Evolutionary conservation across 2,329 filamentous ascomycete species (phyloP), one percentile per base, ranked within the genome.

Genomic region (Xylariaceae sp.): DNA sequence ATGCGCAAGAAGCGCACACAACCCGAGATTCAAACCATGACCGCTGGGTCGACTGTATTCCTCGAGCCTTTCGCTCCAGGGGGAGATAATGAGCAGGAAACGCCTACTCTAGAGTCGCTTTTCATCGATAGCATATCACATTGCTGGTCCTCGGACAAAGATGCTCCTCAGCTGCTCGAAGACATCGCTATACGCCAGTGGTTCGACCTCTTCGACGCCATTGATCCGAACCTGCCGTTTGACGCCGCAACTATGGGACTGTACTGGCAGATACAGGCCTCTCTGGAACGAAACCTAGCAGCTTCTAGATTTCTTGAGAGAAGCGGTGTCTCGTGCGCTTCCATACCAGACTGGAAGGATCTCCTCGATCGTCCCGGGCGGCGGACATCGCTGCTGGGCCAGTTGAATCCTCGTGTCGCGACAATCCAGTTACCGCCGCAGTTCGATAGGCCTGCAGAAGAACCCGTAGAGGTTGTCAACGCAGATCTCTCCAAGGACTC

Each of bases 271-370:
- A 52, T 57, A 3, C 50, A 60, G 16, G 50, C 50, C 28, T 58
- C 54, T 6, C 52, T 69, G 2, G 66, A 69, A 44, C 52, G 59
- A 17, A 70, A 69, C 35, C 41, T 63, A 8, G 56, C 57, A 34
- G 46, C 44, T 15, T 47, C 52, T 28, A 39, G 29, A 31, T 47
- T 15, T 13, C 29, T 32, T 17, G 19, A 32, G 26, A 39, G 22
- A 22, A 37, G 11, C 11, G 22, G 22, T 26, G 22, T 6, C 22
- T 26, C 22, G 22, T 11, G 11, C 7, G 16, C 9, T 9, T 29
- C 3, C 17, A 42, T 2, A 3, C 13, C 9, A 2, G 54, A 60
- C 36, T 68, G 66, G 65, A 43, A 52, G 26, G 45, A 35, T 2
- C 55, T 68, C 0, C 50, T 65, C 1, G 47, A 55, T 3, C 57